phyloP scores from a whole-genome alignment of 108 stramenopile species.

The Schizochytrium sp. region DNA sequence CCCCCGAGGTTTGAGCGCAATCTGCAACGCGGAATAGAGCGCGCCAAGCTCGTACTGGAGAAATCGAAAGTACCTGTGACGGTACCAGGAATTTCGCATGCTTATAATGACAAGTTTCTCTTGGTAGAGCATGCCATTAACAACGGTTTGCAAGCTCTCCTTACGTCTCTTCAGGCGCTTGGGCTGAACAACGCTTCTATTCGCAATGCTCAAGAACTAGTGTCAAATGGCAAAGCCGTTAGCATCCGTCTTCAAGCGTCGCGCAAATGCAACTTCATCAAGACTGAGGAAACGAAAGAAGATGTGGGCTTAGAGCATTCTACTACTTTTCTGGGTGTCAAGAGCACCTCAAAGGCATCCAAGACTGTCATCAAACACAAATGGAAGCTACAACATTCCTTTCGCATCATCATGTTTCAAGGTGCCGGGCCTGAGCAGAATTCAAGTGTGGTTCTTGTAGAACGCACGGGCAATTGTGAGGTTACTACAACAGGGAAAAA shows the following conservation, averaged over 20 bases:
- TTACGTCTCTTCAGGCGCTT: background rate
- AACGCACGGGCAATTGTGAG: background rate
- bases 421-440: background rate
- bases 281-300: background rate
- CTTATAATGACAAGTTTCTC: slow-evolving; percentile 36
- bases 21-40: background rate
- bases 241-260: slow-evolving; percentile 3
- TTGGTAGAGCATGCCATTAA: slow-evolving; percentile 30
- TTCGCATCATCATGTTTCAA: background rate
- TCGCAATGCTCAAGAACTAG: too few species aligned
- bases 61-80: slow-evolving; percentile 29
- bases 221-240: background rate
- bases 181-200: background rate
- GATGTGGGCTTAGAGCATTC: background rate
- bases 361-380: slow-evolving; percentile 20
- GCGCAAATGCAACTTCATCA: slow-evolving; percentile 21
- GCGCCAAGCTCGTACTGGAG: slow-evolving; percentile 7
- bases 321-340: slow-evolving; percentile 26
- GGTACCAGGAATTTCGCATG: background rate
- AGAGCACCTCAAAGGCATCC: background rate
- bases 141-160: background rate
- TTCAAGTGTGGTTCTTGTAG: background rate
- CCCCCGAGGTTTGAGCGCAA: background rate
- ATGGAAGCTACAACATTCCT: background rate
- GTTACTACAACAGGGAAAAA: background rate